These are phyloP conservation scores for Chrysosporium keratinophilum DNA, from an alignment of 2,329 filamentous ascomycete genomes.

Conservation along the genomic window DNA sequence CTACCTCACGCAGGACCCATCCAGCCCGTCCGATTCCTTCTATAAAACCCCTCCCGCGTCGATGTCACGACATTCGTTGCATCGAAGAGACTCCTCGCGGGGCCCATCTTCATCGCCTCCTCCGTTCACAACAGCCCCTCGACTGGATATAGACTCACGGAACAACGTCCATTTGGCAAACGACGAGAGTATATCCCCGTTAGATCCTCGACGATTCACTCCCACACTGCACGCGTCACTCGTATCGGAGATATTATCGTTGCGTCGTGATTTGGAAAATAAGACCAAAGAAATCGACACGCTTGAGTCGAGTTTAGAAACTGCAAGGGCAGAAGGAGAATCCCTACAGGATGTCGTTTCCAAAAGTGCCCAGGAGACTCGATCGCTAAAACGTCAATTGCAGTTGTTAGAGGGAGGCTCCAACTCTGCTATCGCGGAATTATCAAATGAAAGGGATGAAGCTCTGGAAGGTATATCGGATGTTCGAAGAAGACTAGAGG, in stretches of 20 bases:
- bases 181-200: constrained; percentile 59
- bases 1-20: constrained; percentile 50
- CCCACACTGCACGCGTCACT: constrained; percentile 89
- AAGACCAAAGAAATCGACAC: constrained; percentile 79
- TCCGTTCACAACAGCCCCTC: constrained; percentile 39
- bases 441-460: constrained; percentile 77
- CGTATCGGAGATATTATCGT: constrained; percentile 80
- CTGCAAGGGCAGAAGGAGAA: constrained; percentile 64
- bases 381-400: constrained; percentile 73
- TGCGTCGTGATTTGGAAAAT: constrained; percentile 82
- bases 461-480: constrained; percentile 64
- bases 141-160: constrained; percentile 30
- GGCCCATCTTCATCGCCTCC: constrained; percentile 53
- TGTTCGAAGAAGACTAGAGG: constrained; percentile 64
- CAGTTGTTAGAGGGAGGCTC: constrained; percentile 80
- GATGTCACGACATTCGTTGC: constrained; percentile 54
- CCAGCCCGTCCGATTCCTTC: constrained; percentile 61
- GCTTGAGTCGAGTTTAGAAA: constrained; percentile 64
- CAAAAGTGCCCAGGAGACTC: constrained; percentile 60
- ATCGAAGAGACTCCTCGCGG: constrained; percentile 56
- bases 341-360: constrained; percentile 52
- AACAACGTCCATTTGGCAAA: constrained; percentile 28
- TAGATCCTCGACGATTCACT: constrained; percentile 88
- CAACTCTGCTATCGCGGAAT: constrained; percentile 69
- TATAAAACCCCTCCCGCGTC: constrained; percentile 51